Evolutionary conservation across 768 basidiomycete species (phyloP).

Genomic region (Boletales sp.): DNA sequence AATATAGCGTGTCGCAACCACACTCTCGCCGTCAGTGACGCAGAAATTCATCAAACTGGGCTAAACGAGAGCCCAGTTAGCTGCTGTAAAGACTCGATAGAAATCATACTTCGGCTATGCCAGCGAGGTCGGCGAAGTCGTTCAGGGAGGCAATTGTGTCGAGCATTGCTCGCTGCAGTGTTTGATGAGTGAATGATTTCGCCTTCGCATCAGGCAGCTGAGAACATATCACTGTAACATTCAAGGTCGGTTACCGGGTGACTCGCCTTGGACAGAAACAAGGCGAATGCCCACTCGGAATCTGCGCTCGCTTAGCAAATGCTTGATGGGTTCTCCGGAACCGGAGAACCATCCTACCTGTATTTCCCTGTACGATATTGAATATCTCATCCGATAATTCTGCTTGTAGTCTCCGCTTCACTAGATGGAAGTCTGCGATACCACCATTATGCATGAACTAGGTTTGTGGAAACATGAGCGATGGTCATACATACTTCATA

Average conservation of each 20-base stretch:
- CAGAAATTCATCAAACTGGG: slow-evolving; percentile 95
- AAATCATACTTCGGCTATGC: slow-evolving; percentile 60
- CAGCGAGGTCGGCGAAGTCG: slow-evolving; percentile 64
- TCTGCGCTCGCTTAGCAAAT: slow-evolving; percentile 42
- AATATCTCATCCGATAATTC: slow-evolving; percentile 81
- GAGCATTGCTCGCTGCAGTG: slow-evolving; percentile 81
- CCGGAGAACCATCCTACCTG: slow-evolving; percentile 47
- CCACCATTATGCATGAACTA: slow-evolving; percentile 98
- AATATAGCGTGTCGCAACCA: slow-evolving; percentile 93
- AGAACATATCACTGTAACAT: slow-evolving; percentile 4
- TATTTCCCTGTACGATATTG: slow-evolving; percentile 87
- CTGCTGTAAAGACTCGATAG: neutral
- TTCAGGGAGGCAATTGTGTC: slow-evolving; percentile 84
- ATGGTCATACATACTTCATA: neutral
- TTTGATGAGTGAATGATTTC: slow-evolving; percentile 63
- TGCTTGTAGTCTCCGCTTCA: slow-evolving; percentile 80
- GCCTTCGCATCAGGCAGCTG: slow-evolving; percentile 83
- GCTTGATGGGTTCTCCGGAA: neutral
- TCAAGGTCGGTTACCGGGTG: neutral
- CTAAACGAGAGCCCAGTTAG: slow-evolving; percentile 32
- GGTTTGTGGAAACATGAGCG: neutral
- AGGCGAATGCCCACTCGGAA: slow-evolving; percentile 95
- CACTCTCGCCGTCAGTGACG: slow-evolving; percentile 91
- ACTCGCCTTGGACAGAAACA: slow-evolving; percentile 78
- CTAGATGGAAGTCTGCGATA: slow-evolving; percentile 76